Percentiles rank a stretch among this genome's conserved stretches.
phyloP scores from a whole-genome alignment of 23 red algal species.

The Agarophyton chilense region DNA sequence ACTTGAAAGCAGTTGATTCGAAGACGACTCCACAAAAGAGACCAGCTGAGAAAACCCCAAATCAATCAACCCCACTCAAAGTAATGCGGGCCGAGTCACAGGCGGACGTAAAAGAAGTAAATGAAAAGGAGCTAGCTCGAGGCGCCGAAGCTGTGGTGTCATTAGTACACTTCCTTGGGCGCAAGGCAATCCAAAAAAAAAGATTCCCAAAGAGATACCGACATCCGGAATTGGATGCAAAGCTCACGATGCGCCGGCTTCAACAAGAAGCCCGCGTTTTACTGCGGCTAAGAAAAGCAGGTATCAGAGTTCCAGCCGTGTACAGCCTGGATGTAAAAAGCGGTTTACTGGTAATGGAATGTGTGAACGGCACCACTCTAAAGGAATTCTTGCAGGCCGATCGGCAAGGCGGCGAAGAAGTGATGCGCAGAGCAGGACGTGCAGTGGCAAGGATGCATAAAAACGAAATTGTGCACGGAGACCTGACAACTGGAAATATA shows the following conservation, averaged over 20 bases:
- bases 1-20: background rate
- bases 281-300: constrained; percentile 55
- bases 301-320: constrained; percentile 69
- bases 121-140: constrained; percentile 25
- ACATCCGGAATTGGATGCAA: constrained; percentile 60
- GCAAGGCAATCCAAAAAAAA: constrained; percentile 55
- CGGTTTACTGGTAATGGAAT: constrained; percentile 41
- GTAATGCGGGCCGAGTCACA: background rate
- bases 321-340: constrained; percentile 38
- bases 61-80: background rate
- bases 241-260: constrained; percentile 50
- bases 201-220: constrained; percentile 72
- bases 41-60: background rate
- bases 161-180: constrained; percentile 53
- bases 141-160: constrained; percentile 64
- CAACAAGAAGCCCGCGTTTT: constrained; percentile 61
- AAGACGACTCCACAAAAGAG: background rate
- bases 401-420: background rate
- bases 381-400: constrained; percentile 6
- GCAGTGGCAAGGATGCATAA: constrained; percentile 65
- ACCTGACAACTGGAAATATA: constrained; percentile 79
- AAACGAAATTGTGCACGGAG: constrained; percentile 73
- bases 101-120: background rate
- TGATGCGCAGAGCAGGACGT: constrained; percentile 29
- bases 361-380: constrained; percentile 25